Conservation (phyloP, 164 flowering plant genomes). For the Stephania cephalantha region DNA sequence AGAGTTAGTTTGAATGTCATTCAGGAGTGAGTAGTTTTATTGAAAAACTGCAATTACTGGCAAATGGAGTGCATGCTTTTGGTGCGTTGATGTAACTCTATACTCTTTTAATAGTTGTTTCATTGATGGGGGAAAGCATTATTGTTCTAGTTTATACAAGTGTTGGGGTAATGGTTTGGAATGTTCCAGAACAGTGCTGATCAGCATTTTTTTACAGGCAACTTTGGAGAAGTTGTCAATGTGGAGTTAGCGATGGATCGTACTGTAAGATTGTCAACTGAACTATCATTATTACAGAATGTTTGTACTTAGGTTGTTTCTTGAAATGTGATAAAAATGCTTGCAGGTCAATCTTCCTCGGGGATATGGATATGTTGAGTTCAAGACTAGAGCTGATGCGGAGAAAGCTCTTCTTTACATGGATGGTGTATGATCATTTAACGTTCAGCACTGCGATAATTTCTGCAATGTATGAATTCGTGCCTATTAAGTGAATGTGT, state of each 20-base stretch:
- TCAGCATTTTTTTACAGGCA: slow-evolving; percentile 39
- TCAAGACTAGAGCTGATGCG: slow-evolving; percentile 82
- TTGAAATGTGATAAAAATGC: background rate
- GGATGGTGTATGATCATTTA: slow-evolving; percentile 73
- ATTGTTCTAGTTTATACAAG: background rate
- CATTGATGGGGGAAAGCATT: background rate
- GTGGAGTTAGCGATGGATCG: slow-evolving; percentile 83
- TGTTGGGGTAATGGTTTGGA: background rate
- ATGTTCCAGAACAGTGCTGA: background rate
- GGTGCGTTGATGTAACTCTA: background rate
- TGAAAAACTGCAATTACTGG: background rate
- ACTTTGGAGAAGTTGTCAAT: slow-evolving; percentile 80
- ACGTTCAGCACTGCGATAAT: background rate
- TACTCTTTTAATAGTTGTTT: background rate
- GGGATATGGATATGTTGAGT: slow-evolving; percentile 92
- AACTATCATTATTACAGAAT: background rate
- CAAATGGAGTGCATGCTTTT: background rate
- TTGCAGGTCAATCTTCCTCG: slow-evolving; percentile 83
- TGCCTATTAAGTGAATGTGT: slow-evolving; percentile 4
- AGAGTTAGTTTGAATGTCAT: background rate
- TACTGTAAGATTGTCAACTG: slow-evolving; percentile 40
- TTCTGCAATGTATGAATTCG: background rate
- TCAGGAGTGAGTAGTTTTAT: background rate
- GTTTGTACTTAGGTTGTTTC: background rate
- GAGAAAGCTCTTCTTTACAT: slow-evolving; percentile 81